phyloP scores from a whole-genome alignment of 179 eudicot genomes.

The Silene vulgaris region DNA sequence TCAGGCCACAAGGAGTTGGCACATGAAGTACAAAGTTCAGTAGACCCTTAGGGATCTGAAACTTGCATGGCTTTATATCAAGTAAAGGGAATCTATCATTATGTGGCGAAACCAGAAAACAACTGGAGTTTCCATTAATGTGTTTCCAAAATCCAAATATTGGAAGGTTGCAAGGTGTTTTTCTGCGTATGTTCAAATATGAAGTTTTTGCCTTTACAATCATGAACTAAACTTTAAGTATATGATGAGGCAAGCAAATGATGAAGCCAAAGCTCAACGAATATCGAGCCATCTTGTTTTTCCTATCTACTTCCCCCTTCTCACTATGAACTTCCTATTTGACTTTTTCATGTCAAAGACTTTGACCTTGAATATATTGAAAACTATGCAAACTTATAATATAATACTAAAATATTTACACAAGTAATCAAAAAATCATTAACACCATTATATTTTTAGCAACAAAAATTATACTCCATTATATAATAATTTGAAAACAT shows the following conservation, averaged over 20 bases:
- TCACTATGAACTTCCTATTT: background rate
- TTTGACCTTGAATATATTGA: background rate
- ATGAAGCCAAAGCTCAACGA: background rate
- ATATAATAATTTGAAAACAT: background rate
- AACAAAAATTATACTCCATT: background rate
- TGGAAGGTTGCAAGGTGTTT: conserved; percentile 7
- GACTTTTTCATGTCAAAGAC: background rate
- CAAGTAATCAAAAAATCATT: background rate
- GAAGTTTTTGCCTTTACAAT: conserved; percentile 9
- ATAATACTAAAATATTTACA: background rate
- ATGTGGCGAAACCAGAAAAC: background rate
- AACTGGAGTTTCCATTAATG: background rate
- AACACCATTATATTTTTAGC: background rate
- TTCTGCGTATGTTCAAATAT: background rate
- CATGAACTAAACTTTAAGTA: background rate
- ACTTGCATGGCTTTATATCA: background rate
- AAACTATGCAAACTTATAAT: background rate
- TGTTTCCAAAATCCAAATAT: background rate
- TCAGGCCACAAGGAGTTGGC: background rate
- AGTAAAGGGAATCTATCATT: background rate
- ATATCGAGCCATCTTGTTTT: background rate
- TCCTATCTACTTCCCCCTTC: background rate
- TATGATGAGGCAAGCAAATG: background rate
- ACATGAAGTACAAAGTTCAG: background rate
- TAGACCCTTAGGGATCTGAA: background rate